Percentiles rank a stretch among this genome's conserved stretches.
Evolutionary conservation across 2,329 filamentous ascomycete species (phyloP).

Genomic region (Fusarium odoratissimum): DNA sequence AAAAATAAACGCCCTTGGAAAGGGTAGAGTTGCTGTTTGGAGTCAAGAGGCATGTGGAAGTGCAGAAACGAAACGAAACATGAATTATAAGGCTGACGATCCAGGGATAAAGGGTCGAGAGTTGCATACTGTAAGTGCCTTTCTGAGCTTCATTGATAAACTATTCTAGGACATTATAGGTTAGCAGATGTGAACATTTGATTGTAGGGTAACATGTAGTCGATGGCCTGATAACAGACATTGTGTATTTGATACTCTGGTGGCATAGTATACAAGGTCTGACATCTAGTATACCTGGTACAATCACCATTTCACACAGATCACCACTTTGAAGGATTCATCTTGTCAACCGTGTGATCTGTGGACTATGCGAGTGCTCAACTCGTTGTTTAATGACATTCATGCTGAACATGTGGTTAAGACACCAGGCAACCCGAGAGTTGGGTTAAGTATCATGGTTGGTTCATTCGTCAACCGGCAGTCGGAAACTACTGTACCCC

Average conservation of each 20-base stretch:
- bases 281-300: neutral
- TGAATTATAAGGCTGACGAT: slow-evolving; percentile 32
- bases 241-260: neutral
- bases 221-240: neutral
- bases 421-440: slow-evolving; percentile 18
- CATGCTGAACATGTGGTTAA: slow-evolving; percentile 16
- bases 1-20: slow-evolving; percentile 10
- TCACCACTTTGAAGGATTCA: neutral
- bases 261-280: neutral
- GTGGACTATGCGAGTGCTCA: slow-evolving; percentile 29
- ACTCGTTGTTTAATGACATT: neutral
- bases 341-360: slow-evolving; percentile 19
- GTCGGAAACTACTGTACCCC: slow-evolving; percentile 17
- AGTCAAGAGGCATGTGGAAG: slow-evolving; percentile 3
- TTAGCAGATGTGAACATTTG: neutral
- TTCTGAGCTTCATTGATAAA: neutral
- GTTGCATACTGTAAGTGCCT: slow-evolving; percentile 11
- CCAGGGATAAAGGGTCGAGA: slow-evolving; percentile 23
- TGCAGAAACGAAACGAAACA: slow-evolving; percentile 9
- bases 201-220: slow-evolving; percentile 13
- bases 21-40: neutral
- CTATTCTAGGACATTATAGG: neutral
- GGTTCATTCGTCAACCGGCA: slow-evolving; percentile 10
- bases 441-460: slow-evolving; percentile 25
- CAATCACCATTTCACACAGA: neutral